A percentile compares a stretch with the other conserved stretches of the same genome.
phyloP scores from a whole-genome alignment of 2,329 filamentous ascomycete species.

The Neospermospora avenae region DNA sequence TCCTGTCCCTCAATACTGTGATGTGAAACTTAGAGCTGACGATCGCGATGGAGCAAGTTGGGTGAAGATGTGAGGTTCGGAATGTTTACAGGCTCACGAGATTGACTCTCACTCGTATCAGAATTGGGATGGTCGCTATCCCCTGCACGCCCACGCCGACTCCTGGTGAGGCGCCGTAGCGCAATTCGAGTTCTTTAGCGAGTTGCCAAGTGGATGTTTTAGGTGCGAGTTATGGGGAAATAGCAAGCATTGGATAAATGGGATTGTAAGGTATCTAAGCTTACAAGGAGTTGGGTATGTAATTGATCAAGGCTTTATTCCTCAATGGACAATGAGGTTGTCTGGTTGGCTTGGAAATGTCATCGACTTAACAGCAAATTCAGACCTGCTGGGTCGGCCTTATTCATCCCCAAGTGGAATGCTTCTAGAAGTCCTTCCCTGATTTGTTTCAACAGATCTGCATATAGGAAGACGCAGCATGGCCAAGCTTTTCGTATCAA shows the following conservation, averaged over 20 bases:
- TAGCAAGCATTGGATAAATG: conserved; percentile 5
- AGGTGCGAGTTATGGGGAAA: conserved; percentile 2
- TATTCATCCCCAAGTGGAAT: neutral
- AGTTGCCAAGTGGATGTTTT: neutral
- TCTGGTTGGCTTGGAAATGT: neutral
- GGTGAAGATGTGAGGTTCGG: neutral
- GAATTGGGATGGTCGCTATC: neutral
- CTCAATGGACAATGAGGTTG: neutral
- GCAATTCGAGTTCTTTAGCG: neutral
- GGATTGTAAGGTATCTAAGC: neutral
- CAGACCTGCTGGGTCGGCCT: neutral
- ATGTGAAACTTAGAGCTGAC: neutral
- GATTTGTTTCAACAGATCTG: too few relatives aligned
- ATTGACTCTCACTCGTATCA: conserved; percentile 12
- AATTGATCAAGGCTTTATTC: neutral
- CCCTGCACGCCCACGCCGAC: neutral
- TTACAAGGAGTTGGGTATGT: neutral
- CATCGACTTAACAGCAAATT: neutral
- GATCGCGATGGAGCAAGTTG: neutral
- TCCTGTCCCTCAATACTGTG: neutral
- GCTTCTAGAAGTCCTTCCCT: neutral
- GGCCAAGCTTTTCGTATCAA: neutral
- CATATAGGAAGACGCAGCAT: too few relatives aligned
- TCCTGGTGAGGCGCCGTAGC: conserved; percentile 5
- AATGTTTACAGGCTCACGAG: conserved; percentile 2